Conservation (phyloP, 1,284 basidiomycete genomes). For the Austropuccinia psidii region DNA sequence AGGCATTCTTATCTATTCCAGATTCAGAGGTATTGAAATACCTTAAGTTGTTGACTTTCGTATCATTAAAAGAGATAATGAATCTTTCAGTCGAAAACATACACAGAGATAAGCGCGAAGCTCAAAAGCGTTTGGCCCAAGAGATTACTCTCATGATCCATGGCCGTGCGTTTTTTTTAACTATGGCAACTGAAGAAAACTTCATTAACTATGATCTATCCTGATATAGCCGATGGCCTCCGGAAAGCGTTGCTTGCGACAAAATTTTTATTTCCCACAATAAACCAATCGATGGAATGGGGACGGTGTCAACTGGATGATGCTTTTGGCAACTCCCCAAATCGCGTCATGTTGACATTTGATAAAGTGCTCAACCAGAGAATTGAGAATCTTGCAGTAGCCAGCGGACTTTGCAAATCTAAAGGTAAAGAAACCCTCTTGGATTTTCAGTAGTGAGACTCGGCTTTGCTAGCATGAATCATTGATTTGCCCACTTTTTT, state of each 20-base stretch:
- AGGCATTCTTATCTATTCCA: conserved; percentile 80
- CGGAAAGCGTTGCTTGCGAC: conserved; percentile 12
- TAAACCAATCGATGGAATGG: not conserved
- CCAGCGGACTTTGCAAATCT: conserved; percentile 6
- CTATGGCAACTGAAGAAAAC: not conserved
- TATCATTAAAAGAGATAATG: conserved; percentile 53
- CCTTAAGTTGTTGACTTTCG: conserved; percentile 73
- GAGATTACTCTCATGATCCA: conserved; percentile 86
- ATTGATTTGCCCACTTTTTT: not conserved
- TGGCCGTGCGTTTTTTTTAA: conserved; percentile 54
- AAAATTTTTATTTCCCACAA: conserved; percentile 3
- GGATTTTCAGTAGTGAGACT: not conserved
- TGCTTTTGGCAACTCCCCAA: conserved; percentile 10
- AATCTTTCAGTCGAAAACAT: conserved; percentile 57
- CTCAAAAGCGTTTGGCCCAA: conserved; percentile 70
- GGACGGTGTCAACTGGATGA: not conserved
- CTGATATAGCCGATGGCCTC: not conserved
- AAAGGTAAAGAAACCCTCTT: not conserved
- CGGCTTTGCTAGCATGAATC: not conserved
- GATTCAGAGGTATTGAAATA: conserved; percentile 77
- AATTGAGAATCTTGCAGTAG: conserved; percentile 7
- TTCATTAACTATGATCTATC: not conserved
- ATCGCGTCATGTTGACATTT: conserved; percentile 3
- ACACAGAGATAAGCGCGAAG: conserved; percentile 58
- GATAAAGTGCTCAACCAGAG: not conserved